Evolutionary conservation across 192 early-diverging fungal species (phyloP), one percentile per base, ranked within the genome.

Genomic region (Thamnidium elegans): DNA sequence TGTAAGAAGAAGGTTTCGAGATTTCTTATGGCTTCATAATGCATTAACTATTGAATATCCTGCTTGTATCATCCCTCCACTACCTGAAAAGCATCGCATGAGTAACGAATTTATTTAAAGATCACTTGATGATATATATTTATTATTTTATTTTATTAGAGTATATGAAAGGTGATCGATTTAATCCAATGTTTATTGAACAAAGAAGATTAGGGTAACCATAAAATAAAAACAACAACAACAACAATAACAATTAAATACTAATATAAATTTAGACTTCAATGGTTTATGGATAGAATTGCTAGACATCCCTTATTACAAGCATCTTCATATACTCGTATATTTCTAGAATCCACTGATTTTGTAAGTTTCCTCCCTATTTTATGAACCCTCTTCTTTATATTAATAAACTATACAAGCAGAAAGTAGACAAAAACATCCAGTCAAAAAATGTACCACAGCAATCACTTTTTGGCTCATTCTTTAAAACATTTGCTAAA

Each of bases 91-190:
- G 70, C 93, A 94, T 69, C 86, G 93, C 54, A 78, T 97, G 71
- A 88, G 88, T 92, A 79, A n/a, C n/a, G n/a, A 54, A 17, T 17
- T 11, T 19, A 19, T 59, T 43, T 43, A 26, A 26, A 1, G 3
- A 26, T 26, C 26, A 26, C 26, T 26, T 26, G 26, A 26, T 26
- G 1, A 21, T n/a, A 14, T 58, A 8, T 30, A 6, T 47, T 19
- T 19, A 44, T 58, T 42, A 23, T 0, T 50, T 17, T 26, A 23
- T 32, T 23, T 45, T 26, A 26, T 21, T 71, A 90, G 93, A 95
- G 77, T 99, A 97, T 64, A 78, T 99, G 19, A 96, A 92, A 17
- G 96, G 96, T 7, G 93, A 97, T 74, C 80, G 97, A 30, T 99
- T 99, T 74, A 86, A 88, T 70, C 72, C 84, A 19, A 92, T 96